These are phyloP conservation scores for Mycena vulgaris DNA, from an alignment of 768 basidiomycete genomes.

Conservation along the genomic window DNA sequence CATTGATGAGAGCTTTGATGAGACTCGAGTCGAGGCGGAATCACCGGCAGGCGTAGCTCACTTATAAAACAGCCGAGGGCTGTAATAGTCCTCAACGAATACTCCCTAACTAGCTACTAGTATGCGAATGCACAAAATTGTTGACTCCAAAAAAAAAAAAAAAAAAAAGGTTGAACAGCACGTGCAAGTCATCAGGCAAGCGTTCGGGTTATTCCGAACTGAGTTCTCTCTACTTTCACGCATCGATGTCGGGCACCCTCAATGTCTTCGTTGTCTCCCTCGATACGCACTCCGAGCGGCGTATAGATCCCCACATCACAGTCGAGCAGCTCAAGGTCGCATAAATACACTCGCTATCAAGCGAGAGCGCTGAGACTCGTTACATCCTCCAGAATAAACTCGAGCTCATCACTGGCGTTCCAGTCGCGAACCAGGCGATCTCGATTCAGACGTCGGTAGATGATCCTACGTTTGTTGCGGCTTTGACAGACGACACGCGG, in stretches of 20 bases:
- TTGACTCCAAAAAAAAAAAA: not conserved
- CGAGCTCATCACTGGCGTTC: conserved; percentile 93
- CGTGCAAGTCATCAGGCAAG: too few species aligned
- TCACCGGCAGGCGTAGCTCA: too few species aligned
- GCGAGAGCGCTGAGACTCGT: conserved; percentile 33
- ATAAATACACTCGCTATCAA: conserved; percentile 29
- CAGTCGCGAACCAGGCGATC: conserved; percentile 79
- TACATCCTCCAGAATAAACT: conserved; percentile 74
- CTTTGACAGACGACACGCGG: conserved; percentile 76
- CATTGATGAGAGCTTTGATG: too few species aligned
- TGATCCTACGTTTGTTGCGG: conserved; percentile 63
- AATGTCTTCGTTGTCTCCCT: conserved; percentile 87
- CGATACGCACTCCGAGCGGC: conserved; percentile 92
- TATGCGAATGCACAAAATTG: too few species aligned
- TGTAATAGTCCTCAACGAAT: too few species aligned
- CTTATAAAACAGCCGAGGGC: too few species aligned
- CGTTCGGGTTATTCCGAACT: too few species aligned
- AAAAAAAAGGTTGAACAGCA: too few species aligned
- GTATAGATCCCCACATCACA: conserved; percentile 82
- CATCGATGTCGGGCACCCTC: conserved; percentile 60
- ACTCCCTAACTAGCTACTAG: too few species aligned
- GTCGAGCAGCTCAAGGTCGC: conserved; percentile 87
- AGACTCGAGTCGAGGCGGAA: too few species aligned
- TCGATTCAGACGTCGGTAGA: conserved; percentile 72
- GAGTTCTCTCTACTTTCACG: not conserved